phyloP scores from a whole-genome alignment of 2,329 filamentous ascomycete species.

The Chrysoporthe deuterocubensis region DNA sequence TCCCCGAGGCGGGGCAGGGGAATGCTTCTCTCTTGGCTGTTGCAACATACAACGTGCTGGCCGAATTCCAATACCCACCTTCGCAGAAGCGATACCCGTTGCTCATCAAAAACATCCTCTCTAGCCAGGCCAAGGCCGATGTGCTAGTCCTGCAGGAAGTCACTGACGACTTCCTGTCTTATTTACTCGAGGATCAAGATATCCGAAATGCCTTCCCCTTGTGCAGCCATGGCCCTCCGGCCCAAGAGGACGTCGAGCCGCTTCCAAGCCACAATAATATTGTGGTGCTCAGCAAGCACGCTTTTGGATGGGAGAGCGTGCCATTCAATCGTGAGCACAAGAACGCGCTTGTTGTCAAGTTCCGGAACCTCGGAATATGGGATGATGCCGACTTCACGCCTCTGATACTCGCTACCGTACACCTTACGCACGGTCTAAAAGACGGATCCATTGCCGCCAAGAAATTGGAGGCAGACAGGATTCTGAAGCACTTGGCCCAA shows the following conservation, averaged over 20 bases:
- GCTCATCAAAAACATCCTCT: conserved; percentile 50
- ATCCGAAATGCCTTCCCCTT: conserved; percentile 58
- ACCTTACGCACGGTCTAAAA: conserved; percentile 64
- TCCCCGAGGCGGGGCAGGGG: background rate
- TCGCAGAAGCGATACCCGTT: conserved; percentile 46
- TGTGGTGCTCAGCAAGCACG: conserved; percentile 60
- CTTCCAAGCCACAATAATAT: conserved; percentile 65
- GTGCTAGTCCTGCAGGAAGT: conserved; percentile 65
- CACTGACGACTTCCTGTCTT: conserved; percentile 64
- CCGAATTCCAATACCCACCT: conserved; percentile 54
- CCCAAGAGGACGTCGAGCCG: conserved; percentile 54
- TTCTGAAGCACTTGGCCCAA: conserved; percentile 51
- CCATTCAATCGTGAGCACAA: conserved; percentile 61
- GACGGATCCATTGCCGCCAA: conserved; percentile 62
- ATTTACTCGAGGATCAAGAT: conserved; percentile 51
- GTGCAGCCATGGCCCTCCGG: conserved; percentile 60
- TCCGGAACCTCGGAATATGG: conserved; percentile 37
- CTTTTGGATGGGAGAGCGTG: conserved; percentile 60
- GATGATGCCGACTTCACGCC: conserved; percentile 39
- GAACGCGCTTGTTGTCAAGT: conserved; percentile 55
- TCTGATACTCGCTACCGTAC: conserved; percentile 59
- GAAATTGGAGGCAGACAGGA: conserved; percentile 55
- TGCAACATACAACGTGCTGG: conserved; percentile 58
- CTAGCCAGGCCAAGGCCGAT: conserved; percentile 47
- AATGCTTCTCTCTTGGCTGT: conserved; percentile 37